Percentiles rank a stretch among this genome's conserved stretches.
phyloP scores from a whole-genome alignment of 495 filamentous ascomycete genomes.

The Saxophila tyrrhenica region DNA sequence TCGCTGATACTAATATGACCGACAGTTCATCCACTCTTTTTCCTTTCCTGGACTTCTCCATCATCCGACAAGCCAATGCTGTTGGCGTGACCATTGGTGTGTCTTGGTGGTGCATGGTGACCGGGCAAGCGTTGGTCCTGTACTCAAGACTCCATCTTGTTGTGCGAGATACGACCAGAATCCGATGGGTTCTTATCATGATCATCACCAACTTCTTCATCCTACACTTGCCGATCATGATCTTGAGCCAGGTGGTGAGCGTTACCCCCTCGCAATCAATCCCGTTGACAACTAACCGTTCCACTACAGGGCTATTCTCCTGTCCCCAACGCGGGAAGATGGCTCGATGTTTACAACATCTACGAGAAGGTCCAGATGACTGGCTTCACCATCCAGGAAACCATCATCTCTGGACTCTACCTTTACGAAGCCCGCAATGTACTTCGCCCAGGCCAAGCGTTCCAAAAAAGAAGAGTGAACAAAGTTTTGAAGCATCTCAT shows the following conservation, averaged over 20 bases:
- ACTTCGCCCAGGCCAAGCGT: not conserved
- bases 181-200: conserved; percentile 17
- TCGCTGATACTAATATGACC: too few relatives aligned
- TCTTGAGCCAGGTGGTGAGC: not conserved
- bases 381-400: conserved; percentile 18
- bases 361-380: conserved; percentile 21
- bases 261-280: not conserved
- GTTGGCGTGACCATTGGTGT: conserved; percentile 3
- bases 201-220: conserved; percentile 19
- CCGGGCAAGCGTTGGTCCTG: conserved; percentile 22
- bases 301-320: not conserved
- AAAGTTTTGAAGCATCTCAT: conserved; percentile 5
- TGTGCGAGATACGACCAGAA: not conserved
- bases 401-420: conserved; percentile 21
- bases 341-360: conserved; percentile 8
- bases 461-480: not conserved
- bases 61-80: not conserved
- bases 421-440: conserved; percentile 11
- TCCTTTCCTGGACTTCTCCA: conserved; percentile 13
- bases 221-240: conserved; percentile 13
- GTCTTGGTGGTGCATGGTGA: conserved; percentile 21
- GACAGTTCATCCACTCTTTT: too few relatives aligned
- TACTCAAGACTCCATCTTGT: conserved; percentile 18
- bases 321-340: not conserved
- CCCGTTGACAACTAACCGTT: not conserved